phyloP scores from a whole-genome alignment of 2,329 filamentous ascomycete species.

The Aspergillus brunneoviolaceus region DNA sequence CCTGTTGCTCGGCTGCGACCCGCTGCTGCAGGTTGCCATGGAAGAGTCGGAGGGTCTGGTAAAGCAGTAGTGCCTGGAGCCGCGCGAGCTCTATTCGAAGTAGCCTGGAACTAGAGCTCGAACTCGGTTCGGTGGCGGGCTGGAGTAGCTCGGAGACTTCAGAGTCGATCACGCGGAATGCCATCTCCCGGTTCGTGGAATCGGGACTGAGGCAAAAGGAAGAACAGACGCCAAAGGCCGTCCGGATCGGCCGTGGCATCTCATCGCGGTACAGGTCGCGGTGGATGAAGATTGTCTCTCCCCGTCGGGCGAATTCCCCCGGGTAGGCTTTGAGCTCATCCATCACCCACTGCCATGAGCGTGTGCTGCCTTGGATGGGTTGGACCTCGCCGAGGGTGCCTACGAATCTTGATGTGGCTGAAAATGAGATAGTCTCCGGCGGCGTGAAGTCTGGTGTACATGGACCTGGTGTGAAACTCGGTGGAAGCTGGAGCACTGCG shows the following conservation, averaged over 20 bases:
- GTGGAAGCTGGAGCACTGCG: neutral
- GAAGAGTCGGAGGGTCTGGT: constrained; percentile 5
- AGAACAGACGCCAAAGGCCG: neutral
- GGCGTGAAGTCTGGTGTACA: neutral
- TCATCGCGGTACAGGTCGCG: neutral
- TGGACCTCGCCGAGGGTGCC: constrained; percentile 4
- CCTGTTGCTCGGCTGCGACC: neutral
- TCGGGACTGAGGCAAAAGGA: neutral
- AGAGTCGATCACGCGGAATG: neutral
- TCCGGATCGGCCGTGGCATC: constrained; percentile 3
- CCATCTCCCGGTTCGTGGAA: neutral
- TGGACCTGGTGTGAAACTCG: neutral
- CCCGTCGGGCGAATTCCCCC: neutral
- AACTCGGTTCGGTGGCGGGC: neutral
- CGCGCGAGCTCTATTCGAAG: neutral
- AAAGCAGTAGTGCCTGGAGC: constrained; percentile 2
- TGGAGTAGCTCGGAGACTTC: constrained; percentile 2
- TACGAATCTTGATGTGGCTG: neutral
- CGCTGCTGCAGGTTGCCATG: neutral
- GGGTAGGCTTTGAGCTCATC: neutral
- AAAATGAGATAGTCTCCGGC: neutral
- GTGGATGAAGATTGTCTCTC: constrained; percentile 7
- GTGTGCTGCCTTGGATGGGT: constrained; percentile 2
- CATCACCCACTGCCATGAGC: constrained; percentile 5
- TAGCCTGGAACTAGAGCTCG: neutral